Percentiles rank a stretch among this genome's conserved stretches.
Evolutionary conservation across 2,329 filamentous ascomycete species (phyloP).

Genomic region (Phaeosphaeria sp.): DNA sequence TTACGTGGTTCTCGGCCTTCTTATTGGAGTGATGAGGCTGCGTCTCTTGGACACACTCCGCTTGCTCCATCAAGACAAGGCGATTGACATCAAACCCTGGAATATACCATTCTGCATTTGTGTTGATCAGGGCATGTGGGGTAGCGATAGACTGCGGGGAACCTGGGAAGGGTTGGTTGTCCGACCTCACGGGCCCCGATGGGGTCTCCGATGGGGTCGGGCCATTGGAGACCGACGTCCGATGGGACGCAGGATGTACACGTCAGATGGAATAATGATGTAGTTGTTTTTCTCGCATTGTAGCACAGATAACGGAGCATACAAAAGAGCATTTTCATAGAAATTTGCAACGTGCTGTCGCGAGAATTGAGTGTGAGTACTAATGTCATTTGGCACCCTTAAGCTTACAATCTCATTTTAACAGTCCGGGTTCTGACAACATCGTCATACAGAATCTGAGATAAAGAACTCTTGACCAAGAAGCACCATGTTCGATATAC

Average conservation of each 20-base stretch:
- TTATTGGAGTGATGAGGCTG: background rate
- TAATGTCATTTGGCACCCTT: background rate
- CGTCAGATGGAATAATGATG: background rate
- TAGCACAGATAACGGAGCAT: background rate
- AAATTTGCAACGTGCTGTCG: background rate
- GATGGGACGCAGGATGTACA: background rate
- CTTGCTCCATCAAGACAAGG: background rate
- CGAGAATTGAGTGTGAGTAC: background rate
- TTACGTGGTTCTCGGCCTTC: background rate
- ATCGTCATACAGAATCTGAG: background rate
- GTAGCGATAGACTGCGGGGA: background rate
- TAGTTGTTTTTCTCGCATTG: background rate
- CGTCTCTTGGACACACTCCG: background rate
- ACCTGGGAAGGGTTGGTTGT: background rate
- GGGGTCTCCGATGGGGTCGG: background rate
- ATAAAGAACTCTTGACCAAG: constrained; percentile 39
- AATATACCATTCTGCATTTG: background rate
- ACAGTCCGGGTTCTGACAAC: background rate
- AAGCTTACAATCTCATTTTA: background rate
- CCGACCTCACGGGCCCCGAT: background rate
- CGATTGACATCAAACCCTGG: background rate
- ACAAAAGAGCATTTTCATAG: background rate
- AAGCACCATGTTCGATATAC: constrained; percentile 59
- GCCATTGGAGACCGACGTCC: background rate
- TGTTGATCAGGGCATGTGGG: background rate